phyloP scores from a whole-genome alignment of 768 basidiomycete genomes.

The Termitomyces sp. region DNA sequence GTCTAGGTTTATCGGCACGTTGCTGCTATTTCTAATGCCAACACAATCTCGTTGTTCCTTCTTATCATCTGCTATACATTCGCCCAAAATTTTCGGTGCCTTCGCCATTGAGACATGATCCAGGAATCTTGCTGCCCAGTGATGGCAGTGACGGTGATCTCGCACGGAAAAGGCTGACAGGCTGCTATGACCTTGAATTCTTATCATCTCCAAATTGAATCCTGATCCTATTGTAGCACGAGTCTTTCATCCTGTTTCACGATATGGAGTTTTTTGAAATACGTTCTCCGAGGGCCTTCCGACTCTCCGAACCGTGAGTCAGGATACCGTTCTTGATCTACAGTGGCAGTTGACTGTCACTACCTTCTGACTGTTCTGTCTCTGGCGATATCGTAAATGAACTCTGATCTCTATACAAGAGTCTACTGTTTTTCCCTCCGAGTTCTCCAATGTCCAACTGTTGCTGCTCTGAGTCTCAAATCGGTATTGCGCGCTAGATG shows the following conservation, averaged over 20 bases:
- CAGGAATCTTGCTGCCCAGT: background rate
- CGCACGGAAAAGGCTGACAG: too few species aligned
- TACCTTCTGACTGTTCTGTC: background rate
- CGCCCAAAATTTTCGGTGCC: background rate
- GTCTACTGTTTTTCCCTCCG: background rate
- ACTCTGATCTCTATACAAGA: background rate
- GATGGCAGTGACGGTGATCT: background rate
- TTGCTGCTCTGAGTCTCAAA: background rate
- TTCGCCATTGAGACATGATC: background rate
- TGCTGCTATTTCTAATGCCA: background rate
- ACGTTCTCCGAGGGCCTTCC: too few species aligned
- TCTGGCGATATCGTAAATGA: background rate
- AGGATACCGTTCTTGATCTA: background rate
- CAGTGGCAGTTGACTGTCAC: background rate
- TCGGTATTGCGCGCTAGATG: background rate
- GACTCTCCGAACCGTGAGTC: too few species aligned
- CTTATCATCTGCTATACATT: background rate
- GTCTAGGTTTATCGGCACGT: background rate
- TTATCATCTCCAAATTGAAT: too few species aligned
- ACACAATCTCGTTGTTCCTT: too few species aligned
- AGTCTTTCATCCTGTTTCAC: too few species aligned
- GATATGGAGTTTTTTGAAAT: too few species aligned
- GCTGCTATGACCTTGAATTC: too few species aligned
- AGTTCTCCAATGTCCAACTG: background rate
- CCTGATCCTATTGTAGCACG: too few species aligned